Base-by-base conservation (phyloP, 2,329 filamentous ascomycete genomes). In the Monosporascus sp. region DNA sequence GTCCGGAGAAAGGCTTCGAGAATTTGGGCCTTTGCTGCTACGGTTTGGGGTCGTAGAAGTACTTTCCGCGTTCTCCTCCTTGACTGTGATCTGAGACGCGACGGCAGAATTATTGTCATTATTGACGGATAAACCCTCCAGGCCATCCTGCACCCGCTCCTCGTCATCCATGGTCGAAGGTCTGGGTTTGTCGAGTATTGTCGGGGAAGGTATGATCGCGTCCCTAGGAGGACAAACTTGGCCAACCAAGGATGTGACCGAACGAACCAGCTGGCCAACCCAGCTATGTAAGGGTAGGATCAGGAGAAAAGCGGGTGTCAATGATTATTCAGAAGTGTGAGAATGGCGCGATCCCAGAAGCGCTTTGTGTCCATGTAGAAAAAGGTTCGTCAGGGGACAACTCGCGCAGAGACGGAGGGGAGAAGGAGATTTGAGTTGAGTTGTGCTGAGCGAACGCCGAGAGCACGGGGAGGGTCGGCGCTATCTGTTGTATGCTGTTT, bases 71-170 rank as follows among this genome's bases (percentile, higher is more conserved):
- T 51, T 46, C 59, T 76, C 74, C 61, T 69, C 72, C 64, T 75
- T 76, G 54, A 74, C 57, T 52, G 64, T 65, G 52, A 57, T 61
- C 52, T 50, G 53, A 49, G 52, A 52, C 31, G 59, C 52, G 17
- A 43, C 52, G 14, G 63, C 58, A 48, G 26, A 26, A 28, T 28
- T 28, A 28, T 64, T 66, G 38, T 35, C 31, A 35, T 75, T 71
- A 60, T 78, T 74, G 50, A 74, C 68, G 63, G 73, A 77, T 55
- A 77, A 68, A 59, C 70, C 68, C 62, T 74, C 73, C 68, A 77
- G 54, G 52, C 62, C 65, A 53, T 65, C 59, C 50, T 67, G 58
- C 7, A 66, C 55, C 49, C 54, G 60, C 24, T 68, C 64, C 53
- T 67, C 65, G 44, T 68, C 66, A 56, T 66, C 66, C 66, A 69